A percentile compares a stretch with the other conserved stretches of the same genome.
These are phyloP conservation scores for Scalesia atractyloides DNA, from an alignment of 129 eudicot genomes.

Conservation along the genomic window DNA sequence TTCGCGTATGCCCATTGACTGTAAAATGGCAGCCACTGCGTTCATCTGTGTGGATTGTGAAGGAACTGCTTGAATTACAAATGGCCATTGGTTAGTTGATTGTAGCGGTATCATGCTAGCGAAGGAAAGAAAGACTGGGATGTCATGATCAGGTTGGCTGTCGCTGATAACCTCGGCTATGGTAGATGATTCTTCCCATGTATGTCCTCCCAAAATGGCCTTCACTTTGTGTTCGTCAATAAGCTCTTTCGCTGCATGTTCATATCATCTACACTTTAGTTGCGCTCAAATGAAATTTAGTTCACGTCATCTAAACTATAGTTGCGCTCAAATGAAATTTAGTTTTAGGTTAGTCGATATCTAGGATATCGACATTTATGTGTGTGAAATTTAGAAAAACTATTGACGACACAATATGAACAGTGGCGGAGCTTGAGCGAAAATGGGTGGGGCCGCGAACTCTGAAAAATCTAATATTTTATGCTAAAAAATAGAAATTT, in stretches of 20 bases:
- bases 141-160: conserved; percentile 15
- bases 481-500: too few species aligned
- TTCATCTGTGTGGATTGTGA: conserved; percentile 43
- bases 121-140: conserved; percentile 49
- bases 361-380: too few species aligned
- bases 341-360: too few species aligned
- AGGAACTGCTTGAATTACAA: conserved; percentile 48
- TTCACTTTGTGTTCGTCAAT: conserved; percentile 38
- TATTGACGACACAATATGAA: too few species aligned
- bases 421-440: too few species aligned
- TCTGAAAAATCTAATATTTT: too few species aligned
- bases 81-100: conserved; percentile 42
- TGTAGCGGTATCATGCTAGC: conserved; percentile 38
- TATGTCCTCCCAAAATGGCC: conserved; percentile 54
- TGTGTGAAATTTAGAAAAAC: too few species aligned
- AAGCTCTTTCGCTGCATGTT: conserved; percentile 48
- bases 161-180: conserved; percentile 43
- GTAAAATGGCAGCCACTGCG: conserved; percentile 47
- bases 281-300: too few species aligned
- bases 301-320: not conserved
- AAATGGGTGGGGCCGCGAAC: too few species aligned
- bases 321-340: not conserved
- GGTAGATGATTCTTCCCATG: conserved; percentile 54
- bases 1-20: conserved; percentile 36
- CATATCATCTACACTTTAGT: not conserved